Conservation (phyloP, 75 land plant species). For the Sequoiadendron giganteum region DNA sequence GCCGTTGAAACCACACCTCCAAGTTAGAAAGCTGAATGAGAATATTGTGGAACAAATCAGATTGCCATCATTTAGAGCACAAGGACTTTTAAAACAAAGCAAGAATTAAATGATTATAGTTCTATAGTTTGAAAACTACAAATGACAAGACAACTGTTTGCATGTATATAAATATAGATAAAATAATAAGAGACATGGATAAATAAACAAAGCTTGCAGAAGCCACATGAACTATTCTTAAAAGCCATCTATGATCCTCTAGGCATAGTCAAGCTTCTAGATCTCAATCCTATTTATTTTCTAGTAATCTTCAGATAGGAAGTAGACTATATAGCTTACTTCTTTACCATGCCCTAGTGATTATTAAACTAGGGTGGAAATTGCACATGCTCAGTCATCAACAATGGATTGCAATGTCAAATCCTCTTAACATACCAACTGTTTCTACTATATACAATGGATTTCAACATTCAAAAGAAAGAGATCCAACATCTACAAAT, state of each 20-base stretch:
- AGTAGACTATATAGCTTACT: not conserved
- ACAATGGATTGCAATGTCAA: no score
- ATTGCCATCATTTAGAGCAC: not conserved
- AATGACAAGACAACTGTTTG: not conserved
- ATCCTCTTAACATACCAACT: no score
- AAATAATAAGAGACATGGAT: not conserved
- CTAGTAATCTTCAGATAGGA: not conserved
- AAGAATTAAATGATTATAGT: not conserved
- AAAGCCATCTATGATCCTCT: not conserved
- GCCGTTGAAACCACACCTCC: conserved; percentile 98
- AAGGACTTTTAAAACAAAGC: not conserved
- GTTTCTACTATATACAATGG: no score
- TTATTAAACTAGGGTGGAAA: no score
- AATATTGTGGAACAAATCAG: not conserved
- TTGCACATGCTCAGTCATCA: no score
- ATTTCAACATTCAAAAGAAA: not conserved
- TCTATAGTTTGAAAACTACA: not conserved
- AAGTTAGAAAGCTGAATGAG: conserved; percentile 68
- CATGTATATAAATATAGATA: conserved; percentile 3
- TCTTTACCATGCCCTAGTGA: not conserved
- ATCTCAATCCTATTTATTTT: not conserved
- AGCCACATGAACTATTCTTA: not conserved
- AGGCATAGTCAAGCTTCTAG: not conserved
- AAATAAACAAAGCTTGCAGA: not conserved
- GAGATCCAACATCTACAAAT: no score